phyloP scores from a whole-genome alignment of 2,329 filamentous ascomycete genomes.

The Eutypa lata region DNA sequence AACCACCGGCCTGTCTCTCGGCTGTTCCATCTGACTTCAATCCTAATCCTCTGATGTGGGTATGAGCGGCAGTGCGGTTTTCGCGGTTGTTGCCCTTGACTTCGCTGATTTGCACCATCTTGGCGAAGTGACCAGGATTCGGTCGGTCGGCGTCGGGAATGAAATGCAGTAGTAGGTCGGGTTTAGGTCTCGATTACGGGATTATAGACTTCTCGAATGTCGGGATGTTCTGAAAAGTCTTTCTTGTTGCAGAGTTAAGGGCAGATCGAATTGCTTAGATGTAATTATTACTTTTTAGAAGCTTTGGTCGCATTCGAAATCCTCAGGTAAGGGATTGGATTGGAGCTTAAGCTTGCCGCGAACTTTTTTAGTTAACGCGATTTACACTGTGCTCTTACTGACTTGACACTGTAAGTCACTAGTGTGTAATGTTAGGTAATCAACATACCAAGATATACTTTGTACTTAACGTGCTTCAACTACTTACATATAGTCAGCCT shows the following conservation, averaged over 20 bases:
- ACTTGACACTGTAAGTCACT: constrained; percentile 5
- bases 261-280: no score
- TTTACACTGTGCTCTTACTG: constrained; percentile 9
- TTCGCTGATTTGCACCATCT: constrained; percentile 88
- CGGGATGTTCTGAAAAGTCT: no score
- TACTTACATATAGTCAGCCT: no score
- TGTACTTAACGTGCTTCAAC: no score
- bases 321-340: constrained; percentile 7
- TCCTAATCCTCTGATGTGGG: constrained; percentile 94
- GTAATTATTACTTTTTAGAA: neutral
- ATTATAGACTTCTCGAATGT: neutral
- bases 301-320: constrained; percentile 14
- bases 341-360: constrained; percentile 25
- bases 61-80: constrained; percentile 93
- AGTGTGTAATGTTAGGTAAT: constrained; percentile 17
- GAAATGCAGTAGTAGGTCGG: no score
- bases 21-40: constrained; percentile 82
- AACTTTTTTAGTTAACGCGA: constrained; percentile 29
- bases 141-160: neutral
- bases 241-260: no score
- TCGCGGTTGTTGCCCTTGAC: constrained; percentile 93
- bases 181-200: neutral
- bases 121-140: constrained; percentile 29
- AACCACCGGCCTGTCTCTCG: constrained; percentile 75
- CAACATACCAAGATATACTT: no score